Base-by-base conservation (phyloP, 768 basidiomycete genomes). In the Collybiopsis confluens region DNA sequence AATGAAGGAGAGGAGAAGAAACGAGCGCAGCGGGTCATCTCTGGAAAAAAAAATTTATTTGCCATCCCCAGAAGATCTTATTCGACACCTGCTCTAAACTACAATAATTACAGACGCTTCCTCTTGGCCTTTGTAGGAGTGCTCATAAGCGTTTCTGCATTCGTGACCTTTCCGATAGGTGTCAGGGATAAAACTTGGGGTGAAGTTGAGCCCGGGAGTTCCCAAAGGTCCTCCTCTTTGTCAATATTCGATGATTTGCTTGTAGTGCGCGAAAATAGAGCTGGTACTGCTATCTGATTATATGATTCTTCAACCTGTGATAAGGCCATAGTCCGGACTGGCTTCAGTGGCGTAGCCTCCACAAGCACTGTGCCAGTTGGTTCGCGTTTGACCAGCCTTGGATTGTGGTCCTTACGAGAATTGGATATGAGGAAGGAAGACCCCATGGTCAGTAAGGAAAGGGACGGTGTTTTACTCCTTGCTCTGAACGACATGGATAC, bases 401-500 rank as follows among this genome's bases (percentile, higher is more conserved):
- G 41, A 27, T 40, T 52, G 37, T 38, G 26, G 37, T 56, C 67
- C 53, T 26, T 47, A 45, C 45, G 59, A 38, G 55, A 43, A 40
- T 60, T 45, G 43, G 50, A 54, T 49, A 63, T 67, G 3, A 57
- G 53, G n/a, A 62, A 48, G 18, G 52, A 51, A 18, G 50, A n/a
- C n/a, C n/a, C 5, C 18, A 43, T 33, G 23, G 56, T 28, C 23
- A 42, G 5, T 56, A 56, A 18, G 40, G 48, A 20, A 33, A 41
- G 18, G 40, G 45, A 46, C 9, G 15, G 15, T 6, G 45, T 54
- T 57, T 62, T 54, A 36, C 46, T 7, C 51, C 54, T 28, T 18
- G 48, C 45, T 45, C 59, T 54, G 54, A 56, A 54, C 16, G 83
- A 82, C 88, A 90, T 91, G 68, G 85, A 90, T 57, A 90, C 74